phyloP scores from a whole-genome alignment of 2,329 filamentous ascomycete species.

The Aspergillus amoenus region DNA sequence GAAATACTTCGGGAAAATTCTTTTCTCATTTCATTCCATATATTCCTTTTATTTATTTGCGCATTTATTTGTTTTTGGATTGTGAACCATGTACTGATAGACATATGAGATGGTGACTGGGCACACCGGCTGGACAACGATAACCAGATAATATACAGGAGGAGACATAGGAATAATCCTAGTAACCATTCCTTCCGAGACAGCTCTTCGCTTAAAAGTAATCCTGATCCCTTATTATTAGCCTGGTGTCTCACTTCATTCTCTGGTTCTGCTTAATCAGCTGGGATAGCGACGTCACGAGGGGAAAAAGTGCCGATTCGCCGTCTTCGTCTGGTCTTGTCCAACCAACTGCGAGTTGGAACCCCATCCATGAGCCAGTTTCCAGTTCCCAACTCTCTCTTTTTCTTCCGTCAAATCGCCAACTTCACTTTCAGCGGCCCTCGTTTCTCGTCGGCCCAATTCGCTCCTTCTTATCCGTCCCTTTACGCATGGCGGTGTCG shows the following conservation, averaged over 20 bases:
- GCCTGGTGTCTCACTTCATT: neutral
- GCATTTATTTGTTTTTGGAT: conserved; percentile 9
- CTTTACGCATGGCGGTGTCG: conserved; percentile 21
- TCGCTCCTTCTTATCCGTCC: neutral
- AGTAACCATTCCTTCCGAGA: neutral
- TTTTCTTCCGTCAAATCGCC: neutral
- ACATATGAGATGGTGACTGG: conserved; percentile 10
- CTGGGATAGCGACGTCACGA: conserved; percentile 13
- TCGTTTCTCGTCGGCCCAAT: neutral
- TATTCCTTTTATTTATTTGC: conserved; percentile 9
- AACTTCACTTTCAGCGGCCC: neutral
- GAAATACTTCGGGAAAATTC: conserved; percentile 10
- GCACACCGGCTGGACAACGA: conserved; percentile 7
- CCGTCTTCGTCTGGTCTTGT: neutral
- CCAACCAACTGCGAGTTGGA: neutral
- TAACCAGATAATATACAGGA: conserved; percentile 11
- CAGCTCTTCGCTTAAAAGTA: neutral
- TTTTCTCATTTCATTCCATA: conserved; percentile 17
- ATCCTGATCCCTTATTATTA: neutral
- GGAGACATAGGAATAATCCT: neutral
- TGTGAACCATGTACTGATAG: conserved; percentile 16
- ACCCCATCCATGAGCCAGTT: neutral
- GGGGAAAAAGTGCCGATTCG: conserved; percentile 12
- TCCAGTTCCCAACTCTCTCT: neutral
- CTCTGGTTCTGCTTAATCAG: conserved; percentile 6